These are phyloP conservation scores for Linnemannia schmuckeri DNA, from an alignment of 192 early-diverging fungal species.

Conservation along the genomic window DNA sequence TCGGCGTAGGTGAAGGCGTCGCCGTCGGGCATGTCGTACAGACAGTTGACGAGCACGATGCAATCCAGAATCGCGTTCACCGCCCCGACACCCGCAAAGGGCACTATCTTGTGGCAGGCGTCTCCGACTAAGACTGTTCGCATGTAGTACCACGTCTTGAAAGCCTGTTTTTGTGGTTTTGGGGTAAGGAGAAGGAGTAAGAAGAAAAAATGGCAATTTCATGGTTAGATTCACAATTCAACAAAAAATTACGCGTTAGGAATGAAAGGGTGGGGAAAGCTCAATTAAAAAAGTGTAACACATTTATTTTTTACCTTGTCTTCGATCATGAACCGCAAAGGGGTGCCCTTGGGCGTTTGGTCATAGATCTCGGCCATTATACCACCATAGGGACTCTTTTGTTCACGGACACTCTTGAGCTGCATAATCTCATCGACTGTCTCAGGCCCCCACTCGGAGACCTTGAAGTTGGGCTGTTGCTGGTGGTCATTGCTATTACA, in stretches of 20 bases:
- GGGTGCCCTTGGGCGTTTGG: slow-evolving; percentile 25
- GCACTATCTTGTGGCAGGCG: slow-evolving; percentile 31
- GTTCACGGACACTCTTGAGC: slow-evolving; percentile 20
- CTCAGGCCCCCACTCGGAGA: slow-evolving; percentile 34
- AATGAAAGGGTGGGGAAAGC: too few species aligned
- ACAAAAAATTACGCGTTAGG: too few species aligned
- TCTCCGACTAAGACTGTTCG: slow-evolving; percentile 33
- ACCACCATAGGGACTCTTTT: slow-evolving; percentile 22
- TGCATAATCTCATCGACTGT: slow-evolving; percentile 23
- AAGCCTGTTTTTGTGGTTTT: background rate
- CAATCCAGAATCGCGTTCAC: slow-evolving; percentile 28
- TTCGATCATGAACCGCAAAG: slow-evolving; percentile 26
- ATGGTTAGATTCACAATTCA: too few species aligned
- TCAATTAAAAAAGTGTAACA: too few species aligned
- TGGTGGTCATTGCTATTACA: background rate
- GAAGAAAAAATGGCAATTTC: background rate
- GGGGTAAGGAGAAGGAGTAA: background rate
- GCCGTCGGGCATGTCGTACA: slow-evolving; percentile 40
- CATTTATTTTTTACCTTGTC: slow-evolving; percentile 23
- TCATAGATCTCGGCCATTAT: slow-evolving; percentile 29
- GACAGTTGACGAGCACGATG: slow-evolving; percentile 24
- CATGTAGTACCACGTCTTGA: slow-evolving; percentile 40
- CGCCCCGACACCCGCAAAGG: slow-evolving; percentile 22
- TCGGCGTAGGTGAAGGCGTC: slow-evolving; percentile 16
- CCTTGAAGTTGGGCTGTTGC: slow-evolving; percentile 26